phyloP scores from a whole-genome alignment of 768 basidiomycete species.

The Daedalea quercina region DNA sequence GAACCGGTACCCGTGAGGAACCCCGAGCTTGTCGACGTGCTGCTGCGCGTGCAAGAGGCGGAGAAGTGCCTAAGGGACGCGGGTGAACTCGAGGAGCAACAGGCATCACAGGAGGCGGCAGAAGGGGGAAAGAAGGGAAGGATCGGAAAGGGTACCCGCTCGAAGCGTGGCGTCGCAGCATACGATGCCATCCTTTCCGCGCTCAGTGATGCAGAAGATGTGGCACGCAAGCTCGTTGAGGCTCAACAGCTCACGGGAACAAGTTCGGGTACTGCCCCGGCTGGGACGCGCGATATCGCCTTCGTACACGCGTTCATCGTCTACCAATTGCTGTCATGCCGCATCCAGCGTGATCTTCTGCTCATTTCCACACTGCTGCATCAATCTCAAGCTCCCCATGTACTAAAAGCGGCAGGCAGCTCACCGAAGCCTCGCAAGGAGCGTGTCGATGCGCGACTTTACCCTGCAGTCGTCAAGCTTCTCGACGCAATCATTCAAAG shows the following conservation, averaged over 20 bases:
- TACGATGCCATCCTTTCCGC: conserved; percentile 83
- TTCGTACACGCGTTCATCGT: conserved; percentile 85
- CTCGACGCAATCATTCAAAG: conserved; percentile 84
- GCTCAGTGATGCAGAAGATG: conserved; percentile 84
- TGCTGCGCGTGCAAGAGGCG: conserved; percentile 78
- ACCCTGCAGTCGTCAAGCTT: conserved; percentile 82
- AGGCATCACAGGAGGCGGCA: conserved; percentile 24
- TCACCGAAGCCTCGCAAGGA: conserved; percentile 29
- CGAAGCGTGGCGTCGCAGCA: conserved; percentile 75
- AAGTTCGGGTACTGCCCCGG: conserved; percentile 29
- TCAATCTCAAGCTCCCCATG: conserved; percentile 20
- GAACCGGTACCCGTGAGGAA: conserved; percentile 80
- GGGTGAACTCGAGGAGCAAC: conserved; percentile 16
- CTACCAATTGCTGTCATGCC: conserved; percentile 80
- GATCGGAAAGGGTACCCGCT: conserved; percentile 32
- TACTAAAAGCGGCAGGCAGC: conserved; percentile 17
- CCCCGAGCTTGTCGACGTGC: conserved; percentile 84
- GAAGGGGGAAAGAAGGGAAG: conserved; percentile 28
- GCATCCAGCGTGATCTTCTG: conserved; percentile 84
- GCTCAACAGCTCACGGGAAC: conserved; percentile 63
- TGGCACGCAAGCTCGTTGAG: conserved; percentile 73
- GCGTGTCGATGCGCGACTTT: conserved; percentile 65
- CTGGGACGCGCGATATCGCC: conserved; percentile 62
- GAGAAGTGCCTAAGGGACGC: conserved; percentile 48
- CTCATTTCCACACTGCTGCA: conserved; percentile 60